Evolutionary conservation across 2,329 filamentous ascomycete species (phyloP), one percentile per base, ranked within the genome.

Genomic region (Fonsecaea pedrosoi): DNA sequence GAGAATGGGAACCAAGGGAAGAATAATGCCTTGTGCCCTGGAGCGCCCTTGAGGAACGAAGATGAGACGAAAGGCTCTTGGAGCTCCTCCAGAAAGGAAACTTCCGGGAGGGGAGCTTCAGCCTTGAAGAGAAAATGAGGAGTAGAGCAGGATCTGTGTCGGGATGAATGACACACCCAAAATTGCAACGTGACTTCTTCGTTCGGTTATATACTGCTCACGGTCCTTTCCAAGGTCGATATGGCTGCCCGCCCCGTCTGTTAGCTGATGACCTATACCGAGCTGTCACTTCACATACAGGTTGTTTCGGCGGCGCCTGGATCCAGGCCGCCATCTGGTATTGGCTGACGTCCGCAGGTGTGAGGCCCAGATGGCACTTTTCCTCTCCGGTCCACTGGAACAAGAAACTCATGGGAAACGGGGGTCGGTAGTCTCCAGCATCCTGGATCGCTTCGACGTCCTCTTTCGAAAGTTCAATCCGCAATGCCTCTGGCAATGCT

Each of bases 401-500:
- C 7, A 53, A 13, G 15, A 53, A 53, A 13, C 25, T 53, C 73
- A 76, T 74, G 0, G 86, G 86, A 75, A 87, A 88, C 0, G 86
- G 86, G 38, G 81, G 38, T 13, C 87, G 82, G 69, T 89, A 89
- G 6, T 78, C 73, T 50, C 77, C 76, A 13, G 83, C 82, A 4
- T 74, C 75, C 69, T 89, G 86, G 65, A 89, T 84, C 67, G 83
- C 81, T 32, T 78, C 74, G 9, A 88, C 78, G 61, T 89, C 84
- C 10, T 85, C 80, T 0, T 82, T 77, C 0, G 80, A 82, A 58
- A 89, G 75, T 34, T 75, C 70, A 42, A 89, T 73, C 4, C 74
- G 79, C 62, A 89, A 72, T 0, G 85, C 86, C 71, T 84, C 78
- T 65, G 89, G 86, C 71, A 87, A 88, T 12, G 80, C 79, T 64